These are phyloP conservation scores for Penicillium robsamsonii DNA, from an alignment of 495 filamentous ascomycete genomes.

Conservation along the genomic window DNA sequence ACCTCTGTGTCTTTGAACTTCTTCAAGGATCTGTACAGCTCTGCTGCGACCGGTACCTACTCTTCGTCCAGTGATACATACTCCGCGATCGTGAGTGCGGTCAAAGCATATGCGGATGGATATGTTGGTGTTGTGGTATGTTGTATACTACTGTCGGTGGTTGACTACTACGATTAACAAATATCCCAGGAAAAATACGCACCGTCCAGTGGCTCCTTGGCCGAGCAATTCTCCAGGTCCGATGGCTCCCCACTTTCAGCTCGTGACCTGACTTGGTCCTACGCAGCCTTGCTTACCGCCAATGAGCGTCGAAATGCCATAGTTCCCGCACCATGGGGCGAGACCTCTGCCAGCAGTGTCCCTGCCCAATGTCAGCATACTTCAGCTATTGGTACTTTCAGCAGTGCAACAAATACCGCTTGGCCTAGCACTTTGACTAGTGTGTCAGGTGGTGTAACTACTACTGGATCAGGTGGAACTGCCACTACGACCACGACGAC, in stretches of 20 bases:
- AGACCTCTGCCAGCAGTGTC: conserved; percentile 49
- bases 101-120: conserved; percentile 63
- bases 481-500: conserved; percentile 33
- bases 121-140: conserved; percentile 53
- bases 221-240: conserved; percentile 59
- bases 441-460: conserved; percentile 27
- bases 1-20: conserved; percentile 54
- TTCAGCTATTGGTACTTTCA: conserved; percentile 58
- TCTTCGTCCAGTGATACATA: conserved; percentile 44
- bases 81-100: conserved; percentile 49
- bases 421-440: conserved; percentile 57
- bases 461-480: conserved; percentile 27
- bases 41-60: conserved; percentile 52
- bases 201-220: conserved; percentile 51
- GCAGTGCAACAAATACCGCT: conserved; percentile 47
- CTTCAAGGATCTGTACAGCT: conserved; percentile 54
- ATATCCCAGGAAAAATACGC: conserved; percentile 36
- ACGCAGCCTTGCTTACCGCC: conserved; percentile 50
- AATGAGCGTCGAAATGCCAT: conserved; percentile 47
- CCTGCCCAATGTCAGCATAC: conserved; percentile 53
- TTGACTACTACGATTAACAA: neutral
- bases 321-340: conserved; percentile 57
- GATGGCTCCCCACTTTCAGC: conserved; percentile 55
- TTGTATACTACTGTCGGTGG: neutral
- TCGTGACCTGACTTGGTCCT: conserved; percentile 53